Base-by-base conservation (phyloP, 805 yeast genomes). In the Lipomyces yamanashiensis region DNA sequence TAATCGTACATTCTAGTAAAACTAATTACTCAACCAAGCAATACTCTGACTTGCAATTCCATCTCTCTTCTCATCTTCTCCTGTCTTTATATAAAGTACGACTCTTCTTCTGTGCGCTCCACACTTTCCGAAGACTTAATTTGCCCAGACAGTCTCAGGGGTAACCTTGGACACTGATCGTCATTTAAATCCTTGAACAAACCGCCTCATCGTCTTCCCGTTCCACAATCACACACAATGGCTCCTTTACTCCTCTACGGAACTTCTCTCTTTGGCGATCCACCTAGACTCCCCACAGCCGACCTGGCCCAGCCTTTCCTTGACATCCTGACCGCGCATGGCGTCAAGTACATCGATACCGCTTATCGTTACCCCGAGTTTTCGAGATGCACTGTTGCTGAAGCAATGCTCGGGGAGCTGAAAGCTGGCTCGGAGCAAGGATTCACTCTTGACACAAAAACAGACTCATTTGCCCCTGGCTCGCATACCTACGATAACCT, bases 391-490 rank as follows among this genome's bases (percentile, higher is more conserved):
- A 43, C 17, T 2, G 19, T 13, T 15, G 37, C 59, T 37, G 59
- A 56, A 33, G 36, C 23, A 1, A 17, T 56, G 19, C 17, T 56
- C 15, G 59, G 59, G 17, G 59, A 33, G 8, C 48, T 41, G 21
- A 47, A 56, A 23, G 58, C 58, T 28, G 59, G 47, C 47, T 12
- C 53, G 9, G 59, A 12, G 21, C 56, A 52, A 36, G 52, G 58
- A 10, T 55, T 55, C 21, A 47, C 10, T 8, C 23, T 55, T 28
- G 59, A 45, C 47, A 47, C 59, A 19, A 55, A 55, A 47, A 49
- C 43, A 15, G 19, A n/a, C 40, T 48, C 53, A 7, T 17, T 8
- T 15, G 50, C 21, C 23, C 53, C 59, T 6, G 59, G 59, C 6
- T 4, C 39, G 13, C 59, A 55, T 21, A 21, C 19, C 43, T 48